Evolutionary conservation across 169 alveolate species (phyloP), one percentile per base, ranked within the genome.

Genomic region (Plasmodium sp.): DNA sequence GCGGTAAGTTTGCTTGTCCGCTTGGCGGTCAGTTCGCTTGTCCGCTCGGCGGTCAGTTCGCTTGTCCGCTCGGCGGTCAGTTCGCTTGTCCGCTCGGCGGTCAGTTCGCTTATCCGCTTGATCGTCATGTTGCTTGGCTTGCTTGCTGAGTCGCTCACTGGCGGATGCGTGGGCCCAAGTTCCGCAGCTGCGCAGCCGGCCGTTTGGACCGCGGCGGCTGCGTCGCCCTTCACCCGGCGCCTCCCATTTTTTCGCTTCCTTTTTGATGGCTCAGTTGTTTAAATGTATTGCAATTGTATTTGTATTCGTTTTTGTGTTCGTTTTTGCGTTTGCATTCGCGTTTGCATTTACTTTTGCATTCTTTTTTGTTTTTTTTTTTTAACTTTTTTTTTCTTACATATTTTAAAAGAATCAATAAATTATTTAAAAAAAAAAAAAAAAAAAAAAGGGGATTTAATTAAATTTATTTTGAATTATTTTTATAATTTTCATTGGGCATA

Each of bases 401-500:
- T 67, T 84, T 84, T 51, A 41, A 84, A 84, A 84, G 27, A 51
- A 84, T 31, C 77, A 84, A 84, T 31, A 84, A 84, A 14, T 84
- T 36, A 81, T 81, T 81, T 31, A 51, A 51, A 81, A 81, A 81
- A 84, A 82, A 62, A 62, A 62, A 62, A 62, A 62, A 62, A 62
- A 84, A 84, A 84, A 72, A 84, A 73, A 51, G 80, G 79, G 58
- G 72, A 74, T 75, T 54, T 51, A 85, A 51, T 77, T 18, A 73
- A 67, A 67, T 67, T 67, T 77, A 48, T 77, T 75, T 75, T 85
- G 77, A 74, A 85, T 77, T 77, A 85, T 72, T 39, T 18, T 18
- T 2, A 16, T 81, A 45, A 58, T 67, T 73, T 85, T 98, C 96
- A 98, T 84, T 94, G 97, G 48, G 99, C 99, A 93, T 99, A 99